Percentiles rank a stretch among this genome's conserved stretches.
Evolutionary conservation across 768 basidiomycete species (phyloP).

Genomic region (Tulasnella sp.): DNA sequence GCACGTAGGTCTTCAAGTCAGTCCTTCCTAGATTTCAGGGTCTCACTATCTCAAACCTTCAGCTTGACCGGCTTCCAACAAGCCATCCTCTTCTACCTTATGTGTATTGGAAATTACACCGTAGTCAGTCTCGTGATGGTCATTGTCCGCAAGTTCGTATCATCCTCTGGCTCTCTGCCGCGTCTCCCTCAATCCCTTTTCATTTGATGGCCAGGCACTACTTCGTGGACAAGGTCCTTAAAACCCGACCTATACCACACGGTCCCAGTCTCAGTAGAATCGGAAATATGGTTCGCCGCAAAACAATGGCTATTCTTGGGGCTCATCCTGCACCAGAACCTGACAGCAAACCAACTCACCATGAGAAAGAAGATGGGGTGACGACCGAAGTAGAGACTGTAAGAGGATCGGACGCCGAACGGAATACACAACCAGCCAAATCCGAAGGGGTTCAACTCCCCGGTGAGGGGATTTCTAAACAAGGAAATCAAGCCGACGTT

Average conservation of each 20-base stretch:
- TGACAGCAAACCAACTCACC: neutral
- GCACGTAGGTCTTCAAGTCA: neutral
- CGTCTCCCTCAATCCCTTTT: neutral
- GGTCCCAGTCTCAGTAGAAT: neutral
- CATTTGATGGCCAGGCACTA: slow-evolving; percentile 1
- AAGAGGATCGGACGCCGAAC: neutral
- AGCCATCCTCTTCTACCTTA: slow-evolving; percentile 55
- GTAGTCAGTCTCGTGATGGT: slow-evolving; percentile 52
- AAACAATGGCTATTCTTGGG: neutral
- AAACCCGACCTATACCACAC: neutral
- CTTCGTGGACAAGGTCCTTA: slow-evolving; percentile 13
- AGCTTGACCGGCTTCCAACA: slow-evolving; percentile 36
- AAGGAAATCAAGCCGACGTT: neutral
- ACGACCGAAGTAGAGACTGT: neutral
- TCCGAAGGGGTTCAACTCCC: too few relatives aligned
- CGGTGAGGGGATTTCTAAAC: too few relatives aligned
- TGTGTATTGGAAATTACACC: slow-evolving; percentile 60
- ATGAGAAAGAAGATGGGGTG: neutral
- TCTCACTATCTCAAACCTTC: neutral
- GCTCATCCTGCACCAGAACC: neutral
- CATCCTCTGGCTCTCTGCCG: neutral
- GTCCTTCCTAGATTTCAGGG: neutral
- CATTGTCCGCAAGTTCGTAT: slow-evolving; percentile 57
- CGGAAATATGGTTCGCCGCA: neutral
- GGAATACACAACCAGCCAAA: neutral